Base-by-base conservation (phyloP, 2,329 filamentous ascomycete species). In the Trichoderma koningii region DNA sequence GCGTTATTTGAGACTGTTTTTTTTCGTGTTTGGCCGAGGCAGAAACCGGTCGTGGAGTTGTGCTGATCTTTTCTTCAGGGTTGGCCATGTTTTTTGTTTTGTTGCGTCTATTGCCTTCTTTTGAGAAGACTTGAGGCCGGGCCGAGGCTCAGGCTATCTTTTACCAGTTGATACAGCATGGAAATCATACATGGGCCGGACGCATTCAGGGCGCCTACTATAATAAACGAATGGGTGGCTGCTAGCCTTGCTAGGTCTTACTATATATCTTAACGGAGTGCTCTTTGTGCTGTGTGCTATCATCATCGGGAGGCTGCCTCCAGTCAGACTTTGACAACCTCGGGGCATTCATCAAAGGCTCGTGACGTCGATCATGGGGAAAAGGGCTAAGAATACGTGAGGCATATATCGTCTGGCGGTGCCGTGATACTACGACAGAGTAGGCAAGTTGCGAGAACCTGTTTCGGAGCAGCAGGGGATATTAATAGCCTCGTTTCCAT, bases 191-290 rank as follows among this genome's bases (percentile, higher is more conserved):
- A 21, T 6, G 23, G 44, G 38, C 53, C 28, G 15, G 15, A 34
- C 17, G 52, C 34, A 23, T 10, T 9, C 12, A 38, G 51, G 51
- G 51, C 14, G 51, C 51, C 51, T 53, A 38, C 34, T 14, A 38
- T 55, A 42, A 60, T 60, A 60, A 28, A 60, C 45, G 56, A 28
- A 60, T 42, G 47, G 34, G 30, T 42, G 41, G 19, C 30, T 60
- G 23, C 17, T 51, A 30, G n/a, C 5, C 21, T 15, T 44, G 26
- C 4, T 23, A 23, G 12, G 12, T 34, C 30, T 52, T 19, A 19
- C 26, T 3, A 2, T 28, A 19, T 34, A 34, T 34, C 17, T 52
- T 34, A 52, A 52, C 4, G 26, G 30, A 30, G 17, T 6, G 21
- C 12, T 14, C 12, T 38, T 38, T 12, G 30, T 52, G 26, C 48